Evolutionary conservation across 1,139 yeast genomes (phyloP).

Genomic region (Suhomyces bolitotheri): DNA sequence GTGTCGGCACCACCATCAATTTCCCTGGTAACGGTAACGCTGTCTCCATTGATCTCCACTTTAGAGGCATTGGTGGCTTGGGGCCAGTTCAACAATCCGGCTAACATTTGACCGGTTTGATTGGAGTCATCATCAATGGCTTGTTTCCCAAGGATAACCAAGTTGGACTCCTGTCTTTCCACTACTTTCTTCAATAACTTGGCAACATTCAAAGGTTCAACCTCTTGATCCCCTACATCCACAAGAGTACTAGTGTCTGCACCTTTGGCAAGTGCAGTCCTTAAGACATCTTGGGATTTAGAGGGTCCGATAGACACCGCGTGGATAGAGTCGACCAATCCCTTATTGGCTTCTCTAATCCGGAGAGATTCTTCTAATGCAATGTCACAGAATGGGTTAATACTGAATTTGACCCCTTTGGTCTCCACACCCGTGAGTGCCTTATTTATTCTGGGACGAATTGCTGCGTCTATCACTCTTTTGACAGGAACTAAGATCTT

Average conservation of each 20-base stretch:
- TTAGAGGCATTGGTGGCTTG: slow-evolving; percentile 97
- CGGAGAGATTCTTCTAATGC: slow-evolving; percentile 91
- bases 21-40: slow-evolving; percentile 81
- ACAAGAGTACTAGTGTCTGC: slow-evolving; percentile 83
- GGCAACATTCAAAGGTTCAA: slow-evolving; percentile 92
- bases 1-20: slow-evolving; percentile 94
- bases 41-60: slow-evolving; percentile 64
- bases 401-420: slow-evolving; percentile 87
- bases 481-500: slow-evolving; percentile 91
- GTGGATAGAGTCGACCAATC: slow-evolving; percentile 77
- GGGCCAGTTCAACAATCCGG: slow-evolving; percentile 94
- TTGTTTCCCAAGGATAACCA: slow-evolving; percentile 90
- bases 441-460: slow-evolving; percentile 90
- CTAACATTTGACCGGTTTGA: slow-evolving; percentile 97
- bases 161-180: slow-evolving; percentile 67
- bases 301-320: slow-evolving; percentile 91
- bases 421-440: slow-evolving; percentile 85
- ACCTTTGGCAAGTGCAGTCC: slow-evolving; percentile 93
- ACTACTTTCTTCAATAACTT: slow-evolving; percentile 77
- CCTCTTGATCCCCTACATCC: slow-evolving; percentile 69
- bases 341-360: slow-evolving; percentile 68
- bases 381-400: slow-evolving; percentile 96
- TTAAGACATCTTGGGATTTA: slow-evolving; percentile 83
- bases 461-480: slow-evolving; percentile 90
- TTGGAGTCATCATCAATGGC: slow-evolving; percentile 94